Base-by-base conservation (phyloP, 2,329 filamentous ascomycete genomes). In the Gyromitra esculenta region DNA sequence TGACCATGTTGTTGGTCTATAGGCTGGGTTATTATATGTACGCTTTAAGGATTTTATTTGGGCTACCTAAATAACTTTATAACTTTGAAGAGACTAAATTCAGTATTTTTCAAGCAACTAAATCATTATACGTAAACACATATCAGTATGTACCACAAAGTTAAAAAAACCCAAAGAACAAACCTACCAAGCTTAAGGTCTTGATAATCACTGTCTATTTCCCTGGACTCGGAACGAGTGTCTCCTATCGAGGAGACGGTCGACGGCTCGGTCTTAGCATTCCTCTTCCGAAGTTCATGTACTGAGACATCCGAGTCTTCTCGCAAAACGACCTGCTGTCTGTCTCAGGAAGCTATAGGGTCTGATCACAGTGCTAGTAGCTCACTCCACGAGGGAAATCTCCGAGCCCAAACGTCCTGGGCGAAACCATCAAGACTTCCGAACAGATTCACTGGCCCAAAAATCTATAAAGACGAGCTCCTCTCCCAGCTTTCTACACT, bases 381-480 rank as follows among this genome's bases (percentile, higher is more conserved):
- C 62, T 21, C 43, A n/a, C 15, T 59, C 9, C 13, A 39, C 6
- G 1, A 13, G 37, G 18, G 8, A 48, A 31, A n/a, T n/a, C 63
- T 37, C 35, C 18, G 31, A 45, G 0, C 4, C 18, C 48, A 21
- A 18, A 8, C 48, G 48, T 6, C 13, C 15, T 11, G n/a, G n/a
- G n/a, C 48, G 13, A 21, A 52, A 25, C 2, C 48, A 25, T 52
- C n/a, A n/a, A 45, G 57, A 35, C 13, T 50, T 31, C 4, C 21
- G 3, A n/a, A 2, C n/a, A 31, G 15, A 25, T 57, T 9, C n/a
- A 50, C 35, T 3, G 15, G 13, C 21, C 21, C 13, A 35, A n/a
- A 35, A 68, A 68, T 68, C 43, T 73, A 73, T 73, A 73, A 73
- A 73, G 43, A 35, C 56, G 9, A 39, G 13, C 52, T 39, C 39